phyloP scores from a whole-genome alignment of 257 asterid species.

The Rauvolfia tetraphylla region DNA sequence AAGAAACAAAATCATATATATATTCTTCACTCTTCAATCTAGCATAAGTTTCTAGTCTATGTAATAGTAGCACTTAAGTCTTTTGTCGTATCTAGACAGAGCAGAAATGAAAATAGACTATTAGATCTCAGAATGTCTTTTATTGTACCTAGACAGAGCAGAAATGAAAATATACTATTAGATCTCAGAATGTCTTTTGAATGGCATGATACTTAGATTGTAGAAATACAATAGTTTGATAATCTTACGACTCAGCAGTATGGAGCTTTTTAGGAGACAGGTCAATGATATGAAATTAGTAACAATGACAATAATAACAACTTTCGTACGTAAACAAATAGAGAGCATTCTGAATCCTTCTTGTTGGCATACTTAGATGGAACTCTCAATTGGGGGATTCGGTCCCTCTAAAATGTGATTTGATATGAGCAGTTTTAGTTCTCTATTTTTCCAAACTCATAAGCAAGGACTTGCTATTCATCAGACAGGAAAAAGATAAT shows the following conservation, averaged over 20 bases:
- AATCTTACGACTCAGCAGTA: background rate
- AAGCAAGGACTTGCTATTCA: background rate
- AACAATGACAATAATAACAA: too few relatives aligned
- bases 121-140: too few relatives aligned
- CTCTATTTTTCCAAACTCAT: background rate
- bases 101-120: too few relatives aligned
- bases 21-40: slow-evolving; percentile 1
- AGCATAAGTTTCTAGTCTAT: background rate
- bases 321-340: too few relatives aligned
- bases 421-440: background rate
- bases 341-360: background rate
- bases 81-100: background rate
- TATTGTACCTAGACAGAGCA: too few relatives aligned
- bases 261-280: background rate
- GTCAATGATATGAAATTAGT: background rate
- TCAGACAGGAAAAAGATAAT: background rate
- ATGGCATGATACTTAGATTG: background rate
- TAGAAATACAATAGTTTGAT: background rate
- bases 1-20: background rate
- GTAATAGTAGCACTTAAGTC: background rate
- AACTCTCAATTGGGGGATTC: background rate
- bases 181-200: background rate
- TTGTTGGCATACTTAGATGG: background rate
- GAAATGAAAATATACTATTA: too few relatives aligned
- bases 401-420: background rate